Conservation (phyloP, 2,329 filamentous ascomycete genomes). For the Calonectria honghensis region DNA sequence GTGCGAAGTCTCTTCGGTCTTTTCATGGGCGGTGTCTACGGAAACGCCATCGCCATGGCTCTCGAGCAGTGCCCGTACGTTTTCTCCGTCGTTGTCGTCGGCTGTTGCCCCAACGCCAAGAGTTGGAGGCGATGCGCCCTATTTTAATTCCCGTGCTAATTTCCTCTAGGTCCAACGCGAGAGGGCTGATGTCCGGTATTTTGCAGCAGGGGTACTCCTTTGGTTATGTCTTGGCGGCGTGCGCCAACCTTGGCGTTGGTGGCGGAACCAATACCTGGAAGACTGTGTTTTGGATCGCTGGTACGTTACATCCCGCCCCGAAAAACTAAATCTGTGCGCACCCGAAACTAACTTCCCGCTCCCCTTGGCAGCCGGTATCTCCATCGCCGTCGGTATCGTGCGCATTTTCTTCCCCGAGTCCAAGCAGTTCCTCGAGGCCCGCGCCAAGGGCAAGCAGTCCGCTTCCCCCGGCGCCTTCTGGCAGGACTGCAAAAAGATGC, state of each 20-base stretch:
- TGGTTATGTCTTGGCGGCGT: slow-evolving; percentile 87
- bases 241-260: slow-evolving; percentile 83
- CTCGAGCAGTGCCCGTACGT: slow-evolving; percentile 82
- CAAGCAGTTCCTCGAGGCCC: slow-evolving; percentile 83
- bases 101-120: slow-evolving; percentile 19
- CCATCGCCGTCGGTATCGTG: slow-evolving; percentile 80
- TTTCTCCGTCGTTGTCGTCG: background rate
- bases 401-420: slow-evolving; percentile 84
- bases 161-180: slow-evolving; percentile 72
- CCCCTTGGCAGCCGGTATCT: slow-evolving; percentile 72
- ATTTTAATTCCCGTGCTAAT: slow-evolving; percentile 47
- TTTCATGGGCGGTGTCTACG: slow-evolving; percentile 89
- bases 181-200: slow-evolving; percentile 88
- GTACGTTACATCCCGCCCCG: slow-evolving; percentile 49
- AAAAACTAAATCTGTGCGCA: background rate
- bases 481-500: slow-evolving; percentile 80
- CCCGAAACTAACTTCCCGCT: background rate
- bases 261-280: slow-evolving; percentile 80
- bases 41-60: slow-evolving; percentile 86
- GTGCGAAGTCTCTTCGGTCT: slow-evolving; percentile 84
- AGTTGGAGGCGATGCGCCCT: slow-evolving; percentile 43
- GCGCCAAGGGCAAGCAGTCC: slow-evolving; percentile 73
- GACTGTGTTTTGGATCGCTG: slow-evolving; percentile 83
- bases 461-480: slow-evolving; percentile 75
- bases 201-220: slow-evolving; percentile 88